Evolutionary conservation across 192 early-diverging fungal genomes (phyloP), one percentile per base, ranked within the genome.

Genomic region (Gaertneriomyces semiglobifer): DNA sequence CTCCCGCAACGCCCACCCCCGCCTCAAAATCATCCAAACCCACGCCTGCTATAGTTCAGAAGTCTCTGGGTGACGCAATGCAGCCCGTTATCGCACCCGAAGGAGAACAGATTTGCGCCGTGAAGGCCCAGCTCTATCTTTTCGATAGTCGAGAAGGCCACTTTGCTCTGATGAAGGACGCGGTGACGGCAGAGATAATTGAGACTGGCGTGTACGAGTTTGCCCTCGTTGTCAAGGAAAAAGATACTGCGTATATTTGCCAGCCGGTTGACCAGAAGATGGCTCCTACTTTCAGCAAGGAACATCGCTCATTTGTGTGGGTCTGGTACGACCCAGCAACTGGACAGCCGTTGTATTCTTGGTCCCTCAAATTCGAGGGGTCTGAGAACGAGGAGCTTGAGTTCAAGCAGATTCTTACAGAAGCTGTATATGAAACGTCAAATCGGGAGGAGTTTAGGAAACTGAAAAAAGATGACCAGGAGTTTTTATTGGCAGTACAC

Each of bases 241-340:
- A 16, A 33, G 56, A 68, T 43, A 20, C 55, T 11, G 44, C 77
- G 9, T 89, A 86, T 57, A 75, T 91, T 62, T 71, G 56, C 14
- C 82, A 89, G 52, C 76, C 80, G 11, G 68, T 94, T 14, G 85
- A 89, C 56, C 80, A 84, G n/a, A 77, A 76, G 25, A 92, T 94
- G 88, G 88, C 90, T 59, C 83, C 87, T 0, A 81, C 88, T 20
- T 94, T 92, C 70, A 92, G 83, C 73, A 58, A 81, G 53, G 79
- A 86, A 65, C 76, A 86, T 52, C 63, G 52, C 12, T 87, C 90
- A n/a, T 88, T 94, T 51, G 88, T 91, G 53, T 96, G 91, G 91
- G 85, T 88, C 71, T 90, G 86, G 68, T 84, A 83, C 73, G 86
- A 90, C 40, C 75, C 76, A 5, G 63, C 68, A 4, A 62, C 19